A percentile compares a stretch with the other conserved stretches of the same genome.
Conservation (phyloP, 2,329 filamentous ascomycete species). For the Clonostachys solani region DNA sequence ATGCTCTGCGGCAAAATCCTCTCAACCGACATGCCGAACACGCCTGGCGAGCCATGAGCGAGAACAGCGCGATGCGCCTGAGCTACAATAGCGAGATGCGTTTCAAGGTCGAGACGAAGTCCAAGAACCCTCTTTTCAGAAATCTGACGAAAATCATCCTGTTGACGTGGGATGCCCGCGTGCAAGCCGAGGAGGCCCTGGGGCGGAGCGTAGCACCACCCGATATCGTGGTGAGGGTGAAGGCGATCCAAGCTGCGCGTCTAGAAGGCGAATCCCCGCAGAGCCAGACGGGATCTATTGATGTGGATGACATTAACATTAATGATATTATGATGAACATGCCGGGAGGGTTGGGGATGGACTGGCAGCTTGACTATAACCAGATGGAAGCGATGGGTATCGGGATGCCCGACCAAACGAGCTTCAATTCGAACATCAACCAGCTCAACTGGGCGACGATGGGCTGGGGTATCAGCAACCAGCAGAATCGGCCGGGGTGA, state of each 20-base stretch:
- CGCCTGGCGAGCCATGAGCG: constrained; percentile 39
- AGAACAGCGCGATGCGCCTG: constrained; percentile 24
- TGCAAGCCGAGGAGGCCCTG: background rate
- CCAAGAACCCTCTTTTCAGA: constrained; percentile 33
- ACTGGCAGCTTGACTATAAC: background rate
- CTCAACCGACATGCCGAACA: constrained; percentile 50
- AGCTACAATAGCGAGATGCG: constrained; percentile 42
- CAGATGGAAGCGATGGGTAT: background rate
- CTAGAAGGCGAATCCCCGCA: no score
- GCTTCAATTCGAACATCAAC: background rate
- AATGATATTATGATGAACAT: background rate
- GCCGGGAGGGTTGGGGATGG: background rate
- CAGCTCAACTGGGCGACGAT: background rate
- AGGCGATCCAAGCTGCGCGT: no score
- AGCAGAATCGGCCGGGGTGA: no score
- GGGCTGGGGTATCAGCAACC: background rate
- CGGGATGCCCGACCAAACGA: background rate
- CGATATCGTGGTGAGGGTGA: no score
- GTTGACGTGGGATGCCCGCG: constrained; percentile 46
- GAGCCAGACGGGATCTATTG: background rate
- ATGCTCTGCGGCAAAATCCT: constrained; percentile 25
- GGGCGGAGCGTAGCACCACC: no score
- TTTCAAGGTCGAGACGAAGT: constrained; percentile 42
- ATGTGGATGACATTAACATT: background rate
- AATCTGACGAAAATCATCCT: constrained; percentile 40